Evolutionary conservation across 352 stramenopile genomes (phyloP), one percentile per base, ranked within the genome.

Genomic region (Pythium aphanidermatum): DNA sequence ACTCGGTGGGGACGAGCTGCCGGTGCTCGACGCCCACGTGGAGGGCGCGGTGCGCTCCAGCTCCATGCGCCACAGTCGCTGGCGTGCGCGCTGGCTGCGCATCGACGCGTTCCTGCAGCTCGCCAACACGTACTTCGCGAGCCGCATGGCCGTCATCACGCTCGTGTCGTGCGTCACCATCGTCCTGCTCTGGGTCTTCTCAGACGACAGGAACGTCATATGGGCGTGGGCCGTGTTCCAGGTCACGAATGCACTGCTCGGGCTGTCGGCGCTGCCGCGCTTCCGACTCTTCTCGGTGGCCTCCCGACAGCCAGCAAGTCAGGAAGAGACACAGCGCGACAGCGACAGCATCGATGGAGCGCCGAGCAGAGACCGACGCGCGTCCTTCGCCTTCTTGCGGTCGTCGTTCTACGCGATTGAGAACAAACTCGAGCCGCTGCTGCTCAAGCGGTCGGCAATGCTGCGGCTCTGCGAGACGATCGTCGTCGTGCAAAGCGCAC

Each of bases 101-200:
- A 27, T 67, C 8, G 72, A 83, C 61, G 59, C 65, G 25, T 58
- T 60, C 34, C 57, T 84, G 24, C 73, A 81, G 51, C 70, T 70
- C 58, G 66, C 68, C 36, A 87, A 87, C 58, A 77, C 75, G 46
- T 85, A 84, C 70, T 85, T 83, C 56, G 70, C 72, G 10, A 74
- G 70, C 45, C 66, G 70, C 28, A 63, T 84, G 40, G 72, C 58
- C 10, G 32, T 63, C 49, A 69, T 75, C 20, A 76, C 70, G 16
- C 37, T 80, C 39, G 45, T 68, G 14, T 82, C 73, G 5, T 51
- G 65, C 35, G 34, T 70, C 5, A 79, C 63, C 4, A 45, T 85
- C 21, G 20, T 65, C 17, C 29, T 83, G 50, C 47, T 83, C 14
- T 60, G 63, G 17, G 37, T 70, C 16, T 65, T 68, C 14, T 65